Conservation (phyloP, 2,329 filamentous ascomycete species). For the Trichoderma sp. region DNA sequence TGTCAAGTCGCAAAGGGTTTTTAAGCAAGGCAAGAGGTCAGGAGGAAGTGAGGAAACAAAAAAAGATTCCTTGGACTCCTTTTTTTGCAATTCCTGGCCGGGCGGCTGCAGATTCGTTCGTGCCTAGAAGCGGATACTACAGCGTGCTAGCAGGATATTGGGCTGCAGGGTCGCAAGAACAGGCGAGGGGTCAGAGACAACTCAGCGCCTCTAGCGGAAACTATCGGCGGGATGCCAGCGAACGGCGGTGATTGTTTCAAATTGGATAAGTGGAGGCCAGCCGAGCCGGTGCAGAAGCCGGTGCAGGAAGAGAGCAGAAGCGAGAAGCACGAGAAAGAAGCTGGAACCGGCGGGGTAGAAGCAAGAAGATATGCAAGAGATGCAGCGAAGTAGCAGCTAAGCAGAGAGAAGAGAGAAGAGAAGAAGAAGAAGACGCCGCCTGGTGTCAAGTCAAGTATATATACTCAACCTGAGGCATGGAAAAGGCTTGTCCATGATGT, state of each 20-base stretch:
- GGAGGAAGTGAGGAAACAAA: not conserved
- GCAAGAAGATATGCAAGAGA: not conserved
- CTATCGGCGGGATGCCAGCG: constrained; percentile 16
- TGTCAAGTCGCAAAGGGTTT: not conserved
- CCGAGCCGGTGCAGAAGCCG: constrained; percentile 1
- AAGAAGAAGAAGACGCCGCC: not conserved
- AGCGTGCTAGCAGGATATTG: constrained; percentile 16
- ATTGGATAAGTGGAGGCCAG: constrained; percentile 12
- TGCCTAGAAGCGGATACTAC: constrained; percentile 20
- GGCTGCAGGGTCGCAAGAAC: constrained; percentile 16
- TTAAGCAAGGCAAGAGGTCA: not conserved
- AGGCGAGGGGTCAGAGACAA: constrained; percentile 15
- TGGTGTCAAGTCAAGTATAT: not conserved
- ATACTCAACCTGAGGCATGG: not conserved
- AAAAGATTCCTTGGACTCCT: not conserved
- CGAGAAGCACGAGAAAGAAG: constrained; percentile 2
- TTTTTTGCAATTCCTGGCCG: not conserved
- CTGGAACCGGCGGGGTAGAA: constrained; percentile 14
- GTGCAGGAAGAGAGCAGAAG: constrained; percentile 6
- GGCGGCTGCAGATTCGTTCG: constrained; percentile 16
- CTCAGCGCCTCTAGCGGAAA: constrained; percentile 20
- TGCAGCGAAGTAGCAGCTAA: not conserved
- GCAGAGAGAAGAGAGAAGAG: not conserved
- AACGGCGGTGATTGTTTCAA: constrained; percentile 12
- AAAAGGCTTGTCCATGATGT: not conserved